A percentile compares a stretch with the other conserved stretches of the same genome.
Evolutionary conservation across 2,329 filamentous ascomycete genomes (phyloP).

Genomic region (Aspergillus sp.): DNA sequence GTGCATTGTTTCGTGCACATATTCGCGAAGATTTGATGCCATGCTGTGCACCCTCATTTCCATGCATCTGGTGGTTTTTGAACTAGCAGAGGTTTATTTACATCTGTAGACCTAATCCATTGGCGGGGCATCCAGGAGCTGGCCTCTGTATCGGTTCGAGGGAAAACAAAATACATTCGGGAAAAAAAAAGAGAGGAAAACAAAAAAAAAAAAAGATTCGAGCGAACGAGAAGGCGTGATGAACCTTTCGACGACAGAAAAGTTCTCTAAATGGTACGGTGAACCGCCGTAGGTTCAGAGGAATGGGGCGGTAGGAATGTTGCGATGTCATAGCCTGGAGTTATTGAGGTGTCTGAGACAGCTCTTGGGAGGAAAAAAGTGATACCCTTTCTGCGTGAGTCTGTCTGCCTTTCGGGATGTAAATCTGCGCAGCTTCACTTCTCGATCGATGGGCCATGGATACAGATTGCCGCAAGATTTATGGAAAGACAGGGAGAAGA

Average conservation of each 20-base stretch:
- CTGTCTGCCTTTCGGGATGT: slow-evolving; percentile 40
- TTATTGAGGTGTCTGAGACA: slow-evolving; percentile 42
- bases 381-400: slow-evolving; percentile 45
- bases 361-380: slow-evolving; percentile 42
- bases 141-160: slow-evolving; percentile 21
- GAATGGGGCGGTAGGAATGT: slow-evolving; percentile 19
- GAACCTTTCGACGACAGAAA: slow-evolving; percentile 26
- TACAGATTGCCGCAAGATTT: slow-evolving; percentile 28
- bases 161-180: slow-evolving; percentile 17
- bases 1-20: slow-evolving; percentile 33
- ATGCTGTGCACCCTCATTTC: slow-evolving; percentile 30
- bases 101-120: slow-evolving; percentile 29
- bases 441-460: slow-evolving; percentile 30
- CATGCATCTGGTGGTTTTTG: slow-evolving; percentile 34
- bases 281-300: slow-evolving; percentile 33
- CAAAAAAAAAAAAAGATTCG: slow-evolving; percentile 13
- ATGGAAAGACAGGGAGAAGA: slow-evolving; percentile 20
- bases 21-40: slow-evolving; percentile 31
- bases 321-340: slow-evolving; percentile 37
- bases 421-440: slow-evolving; percentile 39
- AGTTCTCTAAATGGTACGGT: slow-evolving; percentile 25
- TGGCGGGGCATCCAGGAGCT: slow-evolving; percentile 25
- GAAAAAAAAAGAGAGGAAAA: slow-evolving; percentile 11
- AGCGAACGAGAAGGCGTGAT: slow-evolving; percentile 16
- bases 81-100: slow-evolving; percentile 30